Base-by-base conservation (phyloP, 768 basidiomycete genomes). In the Exsudoporus frostii region DNA sequence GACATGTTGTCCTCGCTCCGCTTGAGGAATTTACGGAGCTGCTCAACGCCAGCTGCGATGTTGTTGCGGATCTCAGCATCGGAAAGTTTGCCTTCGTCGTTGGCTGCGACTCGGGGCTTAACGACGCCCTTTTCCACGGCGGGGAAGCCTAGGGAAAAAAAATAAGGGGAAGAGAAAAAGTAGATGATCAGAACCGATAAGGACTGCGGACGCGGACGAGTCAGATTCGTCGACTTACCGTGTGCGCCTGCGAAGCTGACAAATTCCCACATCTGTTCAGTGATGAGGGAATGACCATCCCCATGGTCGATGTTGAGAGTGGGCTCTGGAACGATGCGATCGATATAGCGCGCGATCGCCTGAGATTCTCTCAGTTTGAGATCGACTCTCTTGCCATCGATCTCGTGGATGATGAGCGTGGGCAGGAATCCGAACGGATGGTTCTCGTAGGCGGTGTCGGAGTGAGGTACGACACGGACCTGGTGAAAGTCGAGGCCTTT, bases 251-350 rank as follows among this genome's bases (percentile, higher is more conserved):
- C 62, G 11, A 68, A 58, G 9, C 61, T 63, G 41, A 62, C 70
- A 17, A 70, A 71, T 30, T 70, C 68, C 70, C 70, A 70, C 70
- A 70, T 53, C 33, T 68, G 67, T 47, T 70, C 68, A 0, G 46
- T 33, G 53, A 70, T 51, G 44, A 66, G 0, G 17, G 60, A 45
- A 15, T 57, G 58, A 6, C 56, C 65, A 0, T 68, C 59, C 0
- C 64, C 70, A 1, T 60, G 41, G 0, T 17, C 48, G 41, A 70
- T 57, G 39, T 36, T 47, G 30, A 69, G 60, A 11, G 55, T 49
- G 3, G 68, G 68, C 47, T 66, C 56, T n/a, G 68, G 68, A 7
- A 59, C 53, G 20, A 71, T 46, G 48, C 60, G 69, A 19, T 70
- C 70, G 30, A 70, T 54, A 45, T 66, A 70, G 2, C 60, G 64